Evolutionary conservation across 2,329 filamentous ascomycete genomes (phyloP).

Genomic region (Huntiella abstrusa): DNA sequence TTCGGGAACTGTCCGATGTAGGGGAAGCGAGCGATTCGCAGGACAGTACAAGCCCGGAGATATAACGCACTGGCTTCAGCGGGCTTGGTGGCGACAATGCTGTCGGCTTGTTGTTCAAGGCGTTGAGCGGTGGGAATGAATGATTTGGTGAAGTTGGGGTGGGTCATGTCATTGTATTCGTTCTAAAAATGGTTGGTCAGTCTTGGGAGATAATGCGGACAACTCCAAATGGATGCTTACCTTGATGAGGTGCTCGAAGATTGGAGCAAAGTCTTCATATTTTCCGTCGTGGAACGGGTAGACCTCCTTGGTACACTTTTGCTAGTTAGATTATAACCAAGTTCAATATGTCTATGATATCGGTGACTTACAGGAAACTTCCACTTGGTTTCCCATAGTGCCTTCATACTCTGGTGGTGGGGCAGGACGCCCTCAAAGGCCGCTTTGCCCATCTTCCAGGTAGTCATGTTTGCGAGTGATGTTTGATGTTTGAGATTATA

Average conservation of each 20-base stretch:
- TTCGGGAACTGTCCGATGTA: conserved; percentile 25
- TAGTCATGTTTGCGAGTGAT: conserved; percentile 1
- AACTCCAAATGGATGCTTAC: conserved; percentile 17
- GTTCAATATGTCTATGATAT: not conserved
- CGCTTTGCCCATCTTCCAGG: conserved; percentile 26
- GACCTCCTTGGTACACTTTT: conserved; percentile 38
- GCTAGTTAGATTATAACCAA: not conserved
- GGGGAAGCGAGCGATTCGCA: conserved; percentile 56
- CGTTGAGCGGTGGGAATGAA: conserved; percentile 43
- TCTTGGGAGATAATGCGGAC: too few species aligned
- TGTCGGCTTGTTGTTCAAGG: conserved; percentile 34
- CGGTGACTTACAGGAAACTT: conserved; percentile 37
- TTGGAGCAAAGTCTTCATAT: conserved; percentile 48
- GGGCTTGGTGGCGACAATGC: conserved; percentile 27
- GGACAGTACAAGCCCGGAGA: conserved; percentile 53
- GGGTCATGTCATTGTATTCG: conserved; percentile 45
- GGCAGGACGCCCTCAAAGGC: conserved; percentile 28
- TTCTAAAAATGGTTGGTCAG: conserved; percentile 17
- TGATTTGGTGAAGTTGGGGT: conserved; percentile 42
- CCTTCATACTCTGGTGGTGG: conserved; percentile 40
- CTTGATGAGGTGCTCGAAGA: conserved; percentile 44
- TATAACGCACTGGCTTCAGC: conserved; percentile 41
- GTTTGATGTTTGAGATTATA: not conserved
- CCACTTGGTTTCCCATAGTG: conserved; percentile 62
- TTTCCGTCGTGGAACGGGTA: conserved; percentile 60